These are phyloP conservation scores for Aspergillus piperis DNA, from an alignment of 2,329 filamentous ascomycete genomes.

Conservation along the genomic window DNA sequence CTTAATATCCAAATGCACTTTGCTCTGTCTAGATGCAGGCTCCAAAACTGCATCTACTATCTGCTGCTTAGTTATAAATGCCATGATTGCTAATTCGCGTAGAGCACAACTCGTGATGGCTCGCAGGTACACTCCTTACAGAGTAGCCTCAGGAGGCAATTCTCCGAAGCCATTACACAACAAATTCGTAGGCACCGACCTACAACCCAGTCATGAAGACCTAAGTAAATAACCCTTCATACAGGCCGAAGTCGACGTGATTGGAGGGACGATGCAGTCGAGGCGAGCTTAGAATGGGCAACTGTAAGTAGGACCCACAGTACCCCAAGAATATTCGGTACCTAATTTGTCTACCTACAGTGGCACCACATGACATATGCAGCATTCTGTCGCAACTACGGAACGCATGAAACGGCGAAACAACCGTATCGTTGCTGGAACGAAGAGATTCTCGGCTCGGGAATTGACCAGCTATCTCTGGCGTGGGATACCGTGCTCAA, in stretches of 20 bases:
- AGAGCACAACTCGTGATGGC: not conserved
- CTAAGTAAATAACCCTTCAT: not conserved
- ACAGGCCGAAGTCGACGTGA: constrained; percentile 2
- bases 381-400: constrained; percentile 21
- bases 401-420: constrained; percentile 4
- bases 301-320: constrained; percentile 7
- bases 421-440: constrained; percentile 17
- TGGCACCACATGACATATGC: constrained; percentile 15
- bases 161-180: constrained; percentile 1
- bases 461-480: not conserved
- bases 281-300: constrained; percentile 13
- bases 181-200: constrained; percentile 11
- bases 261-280: constrained; percentile 14
- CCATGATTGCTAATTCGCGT: constrained; percentile 1
- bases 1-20: not conserved
- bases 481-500: not conserved
- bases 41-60: too few relatives aligned
- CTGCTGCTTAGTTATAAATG: not conserved
- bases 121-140: not conserved
- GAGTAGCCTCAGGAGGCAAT: constrained; percentile 1
- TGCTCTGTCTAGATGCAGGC: too few relatives aligned
- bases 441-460: constrained; percentile 13
- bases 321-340: not conserved
- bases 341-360: constrained; percentile 2
- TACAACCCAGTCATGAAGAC: not conserved